These are phyloP conservation scores for Marasmius oreades DNA, from an alignment of 1,284 basidiomycete genomes.

Conservation along the genomic window DNA sequence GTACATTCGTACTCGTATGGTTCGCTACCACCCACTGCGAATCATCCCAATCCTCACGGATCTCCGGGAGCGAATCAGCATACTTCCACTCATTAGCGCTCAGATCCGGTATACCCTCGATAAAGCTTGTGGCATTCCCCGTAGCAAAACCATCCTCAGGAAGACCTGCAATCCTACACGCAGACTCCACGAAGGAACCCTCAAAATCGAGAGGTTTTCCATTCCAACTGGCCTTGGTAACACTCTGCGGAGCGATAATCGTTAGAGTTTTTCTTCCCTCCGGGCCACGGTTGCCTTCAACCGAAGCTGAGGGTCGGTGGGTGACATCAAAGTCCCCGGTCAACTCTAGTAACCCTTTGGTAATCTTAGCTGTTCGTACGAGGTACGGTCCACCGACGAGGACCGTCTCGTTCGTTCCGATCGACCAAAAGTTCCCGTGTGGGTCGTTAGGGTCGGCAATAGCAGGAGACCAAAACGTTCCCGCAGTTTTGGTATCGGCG, in stretches of 20 bases:
- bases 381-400: conserved; percentile 56
- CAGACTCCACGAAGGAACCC: background rate
- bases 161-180: no score
- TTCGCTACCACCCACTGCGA: conserved; percentile 61
- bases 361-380: conserved; percentile 44
- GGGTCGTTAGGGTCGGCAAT: conserved; percentile 31
- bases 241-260: conserved; percentile 47
- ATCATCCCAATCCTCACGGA: conserved; percentile 51
- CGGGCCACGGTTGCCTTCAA: no score
- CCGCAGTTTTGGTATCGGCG: conserved; percentile 59
- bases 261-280: conserved; percentile 31
- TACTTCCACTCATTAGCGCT: conserved; percentile 62
- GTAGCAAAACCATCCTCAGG: background rate
- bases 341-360: conserved; percentile 35
- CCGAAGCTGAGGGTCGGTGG: conserved; percentile 15
- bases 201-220: background rate
- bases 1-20: conserved; percentile 68
- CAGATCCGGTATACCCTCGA: conserved; percentile 22
- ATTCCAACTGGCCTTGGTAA: conserved; percentile 53
- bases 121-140: background rate
- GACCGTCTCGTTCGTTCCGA: conserved; percentile 47
- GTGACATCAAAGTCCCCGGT: conserved; percentile 43
- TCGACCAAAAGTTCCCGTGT: conserved; percentile 42
- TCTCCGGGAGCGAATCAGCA: conserved; percentile 2
- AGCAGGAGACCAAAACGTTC: conserved; percentile 46